phyloP scores from a whole-genome alignment of 2,329 filamentous ascomycete genomes.

The Stagonosporopsis vannaccii region DNA sequence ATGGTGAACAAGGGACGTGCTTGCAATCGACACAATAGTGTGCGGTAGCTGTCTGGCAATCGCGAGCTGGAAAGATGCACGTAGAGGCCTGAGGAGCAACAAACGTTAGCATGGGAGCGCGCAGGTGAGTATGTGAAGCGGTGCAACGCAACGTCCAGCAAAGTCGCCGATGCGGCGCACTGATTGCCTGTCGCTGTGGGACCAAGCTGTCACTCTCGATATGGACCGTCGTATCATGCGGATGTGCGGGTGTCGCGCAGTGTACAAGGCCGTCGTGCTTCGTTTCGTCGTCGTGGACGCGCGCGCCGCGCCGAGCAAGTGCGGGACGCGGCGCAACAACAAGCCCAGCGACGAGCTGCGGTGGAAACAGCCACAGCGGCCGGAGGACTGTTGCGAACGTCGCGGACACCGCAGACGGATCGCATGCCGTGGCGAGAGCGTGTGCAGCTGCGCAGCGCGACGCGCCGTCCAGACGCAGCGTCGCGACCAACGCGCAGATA shows the following conservation, averaged over 20 bases:
- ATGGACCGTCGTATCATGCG: conserved; percentile 36
- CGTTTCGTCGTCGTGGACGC: conserved; percentile 39
- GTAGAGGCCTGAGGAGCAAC: conserved; percentile 36
- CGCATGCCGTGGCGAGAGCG: conserved; percentile 8
- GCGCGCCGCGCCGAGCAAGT: conserved; percentile 29
- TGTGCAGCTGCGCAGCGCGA: conserved; percentile 9
- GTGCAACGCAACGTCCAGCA: conserved; percentile 28
- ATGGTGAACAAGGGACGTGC: conserved; percentile 19
- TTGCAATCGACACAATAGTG: conserved; percentile 33
- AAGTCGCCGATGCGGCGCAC: conserved; percentile 36
- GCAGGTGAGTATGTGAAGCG: conserved; percentile 32
- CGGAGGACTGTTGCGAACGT: conserved; percentile 20
- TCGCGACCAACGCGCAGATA: conserved; percentile 12
- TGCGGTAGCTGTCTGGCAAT: conserved; percentile 34
- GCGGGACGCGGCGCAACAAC: conserved; percentile 33
- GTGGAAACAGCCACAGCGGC: conserved; percentile 24
- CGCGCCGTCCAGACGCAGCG: conserved; percentile 10
- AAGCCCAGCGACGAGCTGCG: conserved; percentile 22
- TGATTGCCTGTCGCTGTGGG: conserved; percentile 43
- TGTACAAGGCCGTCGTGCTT: conserved; percentile 42
- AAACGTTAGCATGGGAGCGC: conserved; percentile 48
- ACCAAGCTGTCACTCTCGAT: conserved; percentile 49
- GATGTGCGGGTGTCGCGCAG: conserved; percentile 29
- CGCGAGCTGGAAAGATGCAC: conserved; percentile 37
- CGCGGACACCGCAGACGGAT: conserved; percentile 9